These are phyloP conservation scores for Brettanomyces nanus DNA, from an alignment of 805 yeast species.

Conservation along the genomic window DNA sequence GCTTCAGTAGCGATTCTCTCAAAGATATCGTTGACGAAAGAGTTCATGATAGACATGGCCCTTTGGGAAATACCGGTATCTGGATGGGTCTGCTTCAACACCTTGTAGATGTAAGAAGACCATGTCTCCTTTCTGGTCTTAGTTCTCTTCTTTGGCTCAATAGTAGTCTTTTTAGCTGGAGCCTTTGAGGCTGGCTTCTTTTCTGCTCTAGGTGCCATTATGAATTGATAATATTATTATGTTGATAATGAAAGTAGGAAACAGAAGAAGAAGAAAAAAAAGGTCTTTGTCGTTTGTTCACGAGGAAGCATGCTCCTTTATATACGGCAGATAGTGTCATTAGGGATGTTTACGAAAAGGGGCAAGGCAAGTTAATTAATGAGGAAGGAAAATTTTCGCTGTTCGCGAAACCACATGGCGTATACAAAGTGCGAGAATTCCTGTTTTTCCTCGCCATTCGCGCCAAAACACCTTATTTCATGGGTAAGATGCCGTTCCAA, in stretches of 20 bases:
- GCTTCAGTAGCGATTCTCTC: slow-evolving; percentile 97
- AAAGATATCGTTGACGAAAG: slow-evolving; percentile 92
- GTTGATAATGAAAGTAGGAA: neutral
- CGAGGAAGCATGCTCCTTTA: too few species aligned
- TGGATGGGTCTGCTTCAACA: slow-evolving; percentile 95
- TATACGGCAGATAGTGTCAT: too few species aligned
- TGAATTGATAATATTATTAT: slow-evolving; percentile 13
- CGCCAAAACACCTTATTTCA: too few species aligned
- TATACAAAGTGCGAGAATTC: too few species aligned
- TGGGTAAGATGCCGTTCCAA: neutral
- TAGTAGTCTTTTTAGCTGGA: slow-evolving; percentile 87
- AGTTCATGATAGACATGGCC: slow-evolving; percentile 97
- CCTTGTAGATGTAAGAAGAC: slow-evolving; percentile 96
- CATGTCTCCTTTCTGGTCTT: slow-evolving; percentile 96
- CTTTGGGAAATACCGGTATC: slow-evolving; percentile 97
- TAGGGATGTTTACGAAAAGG: too few species aligned
- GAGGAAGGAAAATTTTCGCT: too few species aligned
- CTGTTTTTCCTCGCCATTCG: too few species aligned
- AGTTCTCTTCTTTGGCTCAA: slow-evolving; percentile 80
- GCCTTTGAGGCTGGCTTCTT: slow-evolving; percentile 86
- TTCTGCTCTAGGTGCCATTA: slow-evolving; percentile 60
- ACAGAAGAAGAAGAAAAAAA: neutral
- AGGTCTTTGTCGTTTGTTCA: too few species aligned
- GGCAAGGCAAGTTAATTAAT: too few species aligned
- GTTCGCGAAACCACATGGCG: too few species aligned